phyloP scores from a whole-genome alignment of 1,284 basidiomycete genomes.

The Tylopilus sp. region DNA sequence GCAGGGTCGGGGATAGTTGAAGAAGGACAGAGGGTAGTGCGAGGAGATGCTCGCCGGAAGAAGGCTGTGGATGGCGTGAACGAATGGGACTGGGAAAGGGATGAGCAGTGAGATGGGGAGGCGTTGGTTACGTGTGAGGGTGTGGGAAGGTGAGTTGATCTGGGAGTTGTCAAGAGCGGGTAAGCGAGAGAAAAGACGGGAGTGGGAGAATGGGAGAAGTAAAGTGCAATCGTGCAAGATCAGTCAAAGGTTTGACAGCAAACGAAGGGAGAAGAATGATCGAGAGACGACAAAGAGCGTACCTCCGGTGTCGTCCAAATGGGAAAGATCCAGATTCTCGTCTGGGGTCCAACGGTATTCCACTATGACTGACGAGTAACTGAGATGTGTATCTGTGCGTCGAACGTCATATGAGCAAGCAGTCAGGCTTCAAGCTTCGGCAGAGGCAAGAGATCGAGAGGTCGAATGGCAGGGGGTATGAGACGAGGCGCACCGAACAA shows the following conservation, averaged over 20 bases:
- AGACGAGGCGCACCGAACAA: neutral
- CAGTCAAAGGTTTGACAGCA: conserved; percentile 15
- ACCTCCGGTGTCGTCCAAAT: conserved; percentile 38
- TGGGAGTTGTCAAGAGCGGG: conserved; percentile 11
- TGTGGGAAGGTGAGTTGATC: conserved; percentile 10
- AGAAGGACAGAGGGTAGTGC: conserved; percentile 11
- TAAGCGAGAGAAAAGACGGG: conserved; percentile 15
- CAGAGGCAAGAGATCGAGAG: neutral
- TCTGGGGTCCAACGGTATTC: conserved; percentile 28
- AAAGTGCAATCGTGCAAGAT: conserved; percentile 24
- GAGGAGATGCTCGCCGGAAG: conserved; percentile 5
- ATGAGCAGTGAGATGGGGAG: neutral
- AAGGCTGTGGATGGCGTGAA: conserved; percentile 6
- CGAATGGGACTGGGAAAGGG: conserved; percentile 10
- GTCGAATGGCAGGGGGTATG: neutral
- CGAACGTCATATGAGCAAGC: neutral
- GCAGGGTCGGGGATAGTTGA: neutral
- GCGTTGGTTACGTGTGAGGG: neutral
- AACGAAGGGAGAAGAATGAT: conserved; percentile 22
- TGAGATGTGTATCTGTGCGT: conserved; percentile 13
- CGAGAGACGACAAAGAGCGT: conserved; percentile 26
- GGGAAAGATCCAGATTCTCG: conserved; percentile 24
- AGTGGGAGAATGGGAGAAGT: neutral
- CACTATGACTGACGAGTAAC: conserved; percentile 26
- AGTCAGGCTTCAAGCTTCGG: too few relatives aligned